phyloP scores from a whole-genome alignment of 129 eudicot genomes.

The Oenanthe sinensis region DNA sequence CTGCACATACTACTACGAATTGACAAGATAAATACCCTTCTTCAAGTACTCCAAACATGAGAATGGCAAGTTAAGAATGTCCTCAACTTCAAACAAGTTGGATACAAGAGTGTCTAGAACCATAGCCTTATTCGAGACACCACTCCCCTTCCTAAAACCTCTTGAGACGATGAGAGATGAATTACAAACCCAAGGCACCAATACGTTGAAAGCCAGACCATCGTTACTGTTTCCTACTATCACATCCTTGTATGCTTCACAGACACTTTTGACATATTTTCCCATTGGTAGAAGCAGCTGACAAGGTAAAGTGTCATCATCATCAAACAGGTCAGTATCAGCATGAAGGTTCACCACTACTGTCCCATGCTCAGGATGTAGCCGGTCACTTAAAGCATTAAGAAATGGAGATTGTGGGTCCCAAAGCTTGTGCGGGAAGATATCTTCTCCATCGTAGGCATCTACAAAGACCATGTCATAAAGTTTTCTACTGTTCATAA shows the following conservation, averaged over 20 bases:
- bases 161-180: conserved; percentile 67
- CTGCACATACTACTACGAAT: conserved; percentile 13
- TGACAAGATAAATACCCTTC: conserved; percentile 47
- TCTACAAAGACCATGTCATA: conserved; percentile 79
- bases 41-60: conserved; percentile 60
- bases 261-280: conserved; percentile 52
- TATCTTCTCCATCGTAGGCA: conserved; percentile 86
- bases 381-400: conserved; percentile 38
- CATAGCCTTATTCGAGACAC: conserved; percentile 22
- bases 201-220: conserved; percentile 52
- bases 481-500: conserved; percentile 27
- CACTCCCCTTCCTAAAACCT: conserved; percentile 37
- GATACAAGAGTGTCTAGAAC: conserved; percentile 39
- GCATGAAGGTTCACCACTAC: conserved; percentile 88
- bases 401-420: conserved; percentile 72
- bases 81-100: conserved; percentile 48
- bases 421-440: conserved; percentile 75
- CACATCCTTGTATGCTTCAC: conserved; percentile 55
- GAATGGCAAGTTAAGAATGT: conserved; percentile 40
- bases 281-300: conserved; percentile 41
- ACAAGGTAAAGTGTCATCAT: conserved; percentile 20
- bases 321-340: conserved; percentile 29
- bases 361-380: conserved; percentile 87
- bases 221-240: conserved; percentile 29
- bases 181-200: conserved; percentile 80